phyloP scores from a whole-genome alignment of 2,329 filamentous ascomycete genomes.

The Colletotrichum magnum region DNA sequence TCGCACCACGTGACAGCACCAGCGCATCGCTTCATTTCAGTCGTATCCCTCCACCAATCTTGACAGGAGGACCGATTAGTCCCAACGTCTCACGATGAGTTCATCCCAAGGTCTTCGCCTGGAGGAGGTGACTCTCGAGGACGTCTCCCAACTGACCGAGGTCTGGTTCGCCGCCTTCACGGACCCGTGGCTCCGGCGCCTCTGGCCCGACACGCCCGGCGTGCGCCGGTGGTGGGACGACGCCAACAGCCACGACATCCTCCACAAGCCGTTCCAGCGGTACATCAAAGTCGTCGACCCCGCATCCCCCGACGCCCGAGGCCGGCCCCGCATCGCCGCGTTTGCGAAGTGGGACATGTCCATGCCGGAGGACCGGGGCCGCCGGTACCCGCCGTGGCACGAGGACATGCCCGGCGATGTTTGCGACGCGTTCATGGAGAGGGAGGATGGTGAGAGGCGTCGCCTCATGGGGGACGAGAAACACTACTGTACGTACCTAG shows the following conservation, averaged over 20 bases:
- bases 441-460: conserved; percentile 3
- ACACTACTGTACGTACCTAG: conserved; percentile 15
- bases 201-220: conserved; percentile 33
- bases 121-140: conserved; percentile 5
- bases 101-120: not conserved
- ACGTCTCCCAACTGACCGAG: conserved; percentile 28
- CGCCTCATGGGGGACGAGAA: conserved; percentile 24
- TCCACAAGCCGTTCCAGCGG: conserved; percentile 28
- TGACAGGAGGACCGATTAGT: not conserved
- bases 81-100: not conserved
- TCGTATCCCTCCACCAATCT: not conserved
- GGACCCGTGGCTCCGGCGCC: conserved; percentile 17
- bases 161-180: conserved; percentile 39
- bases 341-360: conserved; percentile 38
- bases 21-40: too few species aligned
- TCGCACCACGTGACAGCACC: too few species aligned
- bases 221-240: conserved; percentile 40
- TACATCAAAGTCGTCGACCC: conserved; percentile 35
- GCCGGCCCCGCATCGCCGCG: conserved; percentile 26
- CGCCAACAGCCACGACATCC: conserved; percentile 29
- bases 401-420: conserved; percentile 25
- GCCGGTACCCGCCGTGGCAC: conserved; percentile 28
- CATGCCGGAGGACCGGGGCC: conserved; percentile 19
- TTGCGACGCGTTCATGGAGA: conserved; percentile 20
- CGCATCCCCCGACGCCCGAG: not conserved